Base-by-base conservation (phyloP, 257 asterid genomes). In the Solanum paucissectum region DNA sequence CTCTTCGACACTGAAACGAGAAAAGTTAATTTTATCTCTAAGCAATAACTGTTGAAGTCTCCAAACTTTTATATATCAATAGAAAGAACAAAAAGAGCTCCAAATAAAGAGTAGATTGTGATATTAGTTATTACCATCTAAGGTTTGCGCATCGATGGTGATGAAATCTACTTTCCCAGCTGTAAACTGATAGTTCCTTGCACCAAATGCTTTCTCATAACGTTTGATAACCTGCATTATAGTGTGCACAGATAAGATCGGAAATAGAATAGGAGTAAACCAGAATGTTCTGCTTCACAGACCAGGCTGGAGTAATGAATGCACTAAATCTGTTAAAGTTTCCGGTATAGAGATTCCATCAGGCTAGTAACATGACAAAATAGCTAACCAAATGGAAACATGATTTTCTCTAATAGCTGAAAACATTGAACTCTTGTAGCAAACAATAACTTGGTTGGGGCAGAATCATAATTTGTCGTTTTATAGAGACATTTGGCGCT, bases 111-210 rank as follows among this genome's bases (percentile, higher is more conserved):
- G 66, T 29, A 79, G 44, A 46, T 29, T 49, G 42, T 82, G 49
- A 34, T 46, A 29, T 91, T 94, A 97, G 49, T n/a, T 46, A 29
- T 91, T 94, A 97, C 99, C 99, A 89, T 97, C 99, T 91, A 96
- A 87, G 62, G 99, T 91, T 89, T 96, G 99, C 7, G 99, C 94
- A 73, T 97, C 99, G 42, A 95, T 76, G 52, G 93, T 95, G 86
- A 97, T 87, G 93, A 97, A 95, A 86, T 95, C 96, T 88, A 94
- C 95, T 60, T 92, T 92, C 90, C 99, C 99, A 64, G 95, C 86
- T 14, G 92, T 91, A 86, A 95, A 91, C 81, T 88, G 93, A 85
- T 91, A 94, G 95, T 97, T 95, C 87, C 99, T 92, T 16, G 88
- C 91, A 83, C 99, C 99, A 87, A 97, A 97, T 90, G 88, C 96